Percentiles rank a stretch among this genome's conserved stretches.
phyloP scores from a whole-genome alignment of 2,329 filamentous ascomycete genomes.

The Botrytis byssoidea region DNA sequence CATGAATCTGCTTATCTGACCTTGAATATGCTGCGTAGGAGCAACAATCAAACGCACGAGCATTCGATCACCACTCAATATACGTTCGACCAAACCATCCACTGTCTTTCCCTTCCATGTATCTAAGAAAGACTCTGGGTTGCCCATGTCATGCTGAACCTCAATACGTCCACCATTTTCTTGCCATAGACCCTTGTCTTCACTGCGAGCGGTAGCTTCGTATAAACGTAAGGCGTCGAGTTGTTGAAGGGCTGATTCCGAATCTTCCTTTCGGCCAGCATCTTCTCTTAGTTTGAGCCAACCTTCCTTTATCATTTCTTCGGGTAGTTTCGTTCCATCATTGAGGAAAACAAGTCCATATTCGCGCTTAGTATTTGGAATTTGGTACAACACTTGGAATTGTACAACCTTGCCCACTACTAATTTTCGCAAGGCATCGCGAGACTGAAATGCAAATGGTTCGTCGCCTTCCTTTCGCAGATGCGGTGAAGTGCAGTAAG shows the following conservation, averaged over 20 bases:
- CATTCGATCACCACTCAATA: constrained; percentile 86
- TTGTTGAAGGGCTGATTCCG: constrained; percentile 67
- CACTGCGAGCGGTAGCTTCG: constrained; percentile 74
- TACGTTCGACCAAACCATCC: constrained; percentile 84
- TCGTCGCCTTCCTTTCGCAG: constrained; percentile 88
- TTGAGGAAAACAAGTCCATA: constrained; percentile 79
- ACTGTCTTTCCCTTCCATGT: constrained; percentile 83
- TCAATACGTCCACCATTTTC: constrained; percentile 65
- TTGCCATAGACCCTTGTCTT: constrained; percentile 79
- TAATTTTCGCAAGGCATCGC: constrained; percentile 83
- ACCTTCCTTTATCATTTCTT: constrained; percentile 80
- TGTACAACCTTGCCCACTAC: constrained; percentile 84
- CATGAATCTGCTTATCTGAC: constrained; percentile 22
- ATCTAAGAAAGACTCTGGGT: constrained; percentile 72
- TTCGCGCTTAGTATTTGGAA: constrained; percentile 81
- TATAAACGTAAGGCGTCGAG: constrained; percentile 76
- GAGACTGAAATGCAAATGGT: constrained; percentile 88
- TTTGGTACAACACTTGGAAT: constrained; percentile 82
- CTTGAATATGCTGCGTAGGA: constrained; percentile 71
- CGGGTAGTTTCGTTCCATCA: constrained; percentile 74
- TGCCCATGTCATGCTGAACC: constrained; percentile 76
- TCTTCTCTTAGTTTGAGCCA: constrained; percentile 95
- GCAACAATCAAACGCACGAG: constrained; percentile 78
- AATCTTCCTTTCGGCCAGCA: constrained; percentile 86
- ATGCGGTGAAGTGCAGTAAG: constrained; percentile 87